Conservation (phyloP, 1,139 yeast genomes). For the Candida sp. region DNA sequence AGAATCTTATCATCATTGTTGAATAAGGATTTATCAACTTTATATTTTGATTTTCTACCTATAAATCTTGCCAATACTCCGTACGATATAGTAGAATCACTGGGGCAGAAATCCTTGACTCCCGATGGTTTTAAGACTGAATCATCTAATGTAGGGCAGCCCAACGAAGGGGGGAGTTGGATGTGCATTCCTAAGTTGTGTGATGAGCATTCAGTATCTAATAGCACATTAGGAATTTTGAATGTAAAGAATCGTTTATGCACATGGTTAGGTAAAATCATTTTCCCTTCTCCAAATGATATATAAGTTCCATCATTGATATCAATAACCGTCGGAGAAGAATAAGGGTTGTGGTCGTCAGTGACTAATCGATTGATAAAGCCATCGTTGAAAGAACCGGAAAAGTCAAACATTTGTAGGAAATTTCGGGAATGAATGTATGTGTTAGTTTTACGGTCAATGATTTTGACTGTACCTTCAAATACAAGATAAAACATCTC, state of each 20-base stretch:
- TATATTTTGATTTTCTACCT: slow-evolving; percentile 33
- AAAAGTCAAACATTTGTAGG: slow-evolving; percentile 43
- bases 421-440: slow-evolving; percentile 13
- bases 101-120: slow-evolving; percentile 18
- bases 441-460: slow-evolving; percentile 14
- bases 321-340: slow-evolving; percentile 17
- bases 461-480: slow-evolving; percentile 26
- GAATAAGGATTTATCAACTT: slow-evolving; percentile 14
- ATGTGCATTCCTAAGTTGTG: slow-evolving; percentile 33
- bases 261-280: slow-evolving; percentile 22
- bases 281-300: slow-evolving; percentile 21
- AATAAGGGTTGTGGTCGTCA: slow-evolving; percentile 16
- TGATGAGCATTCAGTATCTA: slow-evolving; percentile 36
- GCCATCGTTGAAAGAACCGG: slow-evolving; percentile 34
- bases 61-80: slow-evolving; percentile 39
- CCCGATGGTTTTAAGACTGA: slow-evolving; percentile 9
- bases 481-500: slow-evolving; percentile 42
- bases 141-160: slow-evolving; percentile 18
- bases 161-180: slow-evolving; percentile 38
- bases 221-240: slow-evolving; percentile 34
- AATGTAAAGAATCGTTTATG: slow-evolving; percentile 43
- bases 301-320: slow-evolving; percentile 25
- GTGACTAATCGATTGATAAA: slow-evolving; percentile 29
- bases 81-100: slow-evolving; percentile 32
- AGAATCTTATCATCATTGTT: slow-evolving; percentile 21